phyloP scores from a whole-genome alignment of 2,329 filamentous ascomycete species.

The Penicillium decumbens region DNA sequence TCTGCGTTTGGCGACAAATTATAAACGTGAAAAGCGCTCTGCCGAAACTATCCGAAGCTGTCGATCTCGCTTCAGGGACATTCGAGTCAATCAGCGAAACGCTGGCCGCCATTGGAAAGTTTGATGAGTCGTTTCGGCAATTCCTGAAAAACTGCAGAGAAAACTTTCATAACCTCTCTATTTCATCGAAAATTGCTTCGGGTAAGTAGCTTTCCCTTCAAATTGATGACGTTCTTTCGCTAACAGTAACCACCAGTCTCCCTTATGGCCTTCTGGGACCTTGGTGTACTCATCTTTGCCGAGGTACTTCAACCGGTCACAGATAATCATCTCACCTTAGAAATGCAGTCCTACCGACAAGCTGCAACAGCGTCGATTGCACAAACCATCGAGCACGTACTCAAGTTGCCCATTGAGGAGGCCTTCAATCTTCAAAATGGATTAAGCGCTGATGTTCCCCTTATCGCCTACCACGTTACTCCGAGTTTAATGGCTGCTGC shows the following conservation, averaged over 20 bases:
- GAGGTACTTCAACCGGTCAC: slow-evolving; percentile 8
- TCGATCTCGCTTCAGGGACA: background rate
- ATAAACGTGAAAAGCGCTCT: slow-evolving; percentile 10
- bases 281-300: slow-evolving; percentile 17
- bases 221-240: background rate
- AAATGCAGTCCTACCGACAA: slow-evolving; percentile 3
- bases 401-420: slow-evolving; percentile 12
- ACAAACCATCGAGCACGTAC: slow-evolving; percentile 10
- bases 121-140: slow-evolving; percentile 10
- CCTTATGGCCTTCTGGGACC: slow-evolving; percentile 19
- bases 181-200: slow-evolving; percentile 13
- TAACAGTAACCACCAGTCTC: slow-evolving; percentile 9
- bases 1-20: slow-evolving; percentile 17
- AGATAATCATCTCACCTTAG: background rate
- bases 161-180: slow-evolving; percentile 9
- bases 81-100: background rate
- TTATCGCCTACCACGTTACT: slow-evolving; percentile 22
- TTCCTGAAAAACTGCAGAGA: slow-evolving; percentile 13
- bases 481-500: slow-evolving; percentile 15
- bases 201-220: slow-evolving; percentile 3
- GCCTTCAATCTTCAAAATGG: slow-evolving; percentile 22
- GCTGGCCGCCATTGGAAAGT: slow-evolving; percentile 1
- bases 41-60: background rate
- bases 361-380: slow-evolving; percentile 11
- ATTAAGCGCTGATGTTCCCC: slow-evolving; percentile 15